Conservation (phyloP, 2,329 filamentous ascomycete species). For the Thelonectria blattea region DNA sequence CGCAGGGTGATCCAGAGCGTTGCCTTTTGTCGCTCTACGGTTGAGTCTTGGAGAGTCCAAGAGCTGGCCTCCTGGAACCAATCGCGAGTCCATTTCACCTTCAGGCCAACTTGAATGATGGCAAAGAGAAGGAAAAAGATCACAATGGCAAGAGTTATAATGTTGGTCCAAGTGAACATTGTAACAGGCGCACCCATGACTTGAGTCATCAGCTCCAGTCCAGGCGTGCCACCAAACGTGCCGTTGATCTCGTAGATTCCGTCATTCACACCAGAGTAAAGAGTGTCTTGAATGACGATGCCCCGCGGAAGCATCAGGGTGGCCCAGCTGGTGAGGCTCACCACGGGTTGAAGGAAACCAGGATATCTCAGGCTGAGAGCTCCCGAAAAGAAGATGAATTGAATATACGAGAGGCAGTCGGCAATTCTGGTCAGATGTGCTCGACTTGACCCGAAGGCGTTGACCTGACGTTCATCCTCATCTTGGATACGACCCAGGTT, state of each 20-base stretch:
- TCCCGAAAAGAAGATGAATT: constrained; percentile 75
- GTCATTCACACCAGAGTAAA: constrained; percentile 47
- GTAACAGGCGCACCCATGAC: constrained; percentile 68
- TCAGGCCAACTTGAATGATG: constrained; percentile 50
- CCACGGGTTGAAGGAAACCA: constrained; percentile 74
- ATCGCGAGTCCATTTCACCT: constrained; percentile 45
- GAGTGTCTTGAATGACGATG: constrained; percentile 28
- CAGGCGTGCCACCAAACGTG: constrained; percentile 60
- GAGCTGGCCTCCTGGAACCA: constrained; percentile 18
- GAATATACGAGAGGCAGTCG: constrained; percentile 75
- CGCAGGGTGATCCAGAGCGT: constrained; percentile 14
- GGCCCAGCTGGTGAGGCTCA: constrained; percentile 72
- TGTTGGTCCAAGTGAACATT: constrained; percentile 70
- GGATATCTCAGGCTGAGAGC: constrained; percentile 74
- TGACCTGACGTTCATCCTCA: constrained; percentile 14
- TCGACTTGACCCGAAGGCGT: constrained; percentile 5
- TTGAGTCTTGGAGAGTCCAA: constrained; percentile 20
- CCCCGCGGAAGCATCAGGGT: constrained; percentile 63
- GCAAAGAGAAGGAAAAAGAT: constrained; percentile 65
- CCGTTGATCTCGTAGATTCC: constrained; percentile 71
- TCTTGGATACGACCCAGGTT: constrained; percentile 16
- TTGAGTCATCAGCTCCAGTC: constrained; percentile 71
- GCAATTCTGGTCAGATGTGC: constrained; percentile 35
- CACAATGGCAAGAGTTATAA: constrained; percentile 67
- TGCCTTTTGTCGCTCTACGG: constrained; percentile 47